A percentile compares a stretch with the other conserved stretches of the same genome.
Evolutionary conservation across 148 eudicot species (phyloP).

Genomic region (Pouteria glomerata): DNA sequence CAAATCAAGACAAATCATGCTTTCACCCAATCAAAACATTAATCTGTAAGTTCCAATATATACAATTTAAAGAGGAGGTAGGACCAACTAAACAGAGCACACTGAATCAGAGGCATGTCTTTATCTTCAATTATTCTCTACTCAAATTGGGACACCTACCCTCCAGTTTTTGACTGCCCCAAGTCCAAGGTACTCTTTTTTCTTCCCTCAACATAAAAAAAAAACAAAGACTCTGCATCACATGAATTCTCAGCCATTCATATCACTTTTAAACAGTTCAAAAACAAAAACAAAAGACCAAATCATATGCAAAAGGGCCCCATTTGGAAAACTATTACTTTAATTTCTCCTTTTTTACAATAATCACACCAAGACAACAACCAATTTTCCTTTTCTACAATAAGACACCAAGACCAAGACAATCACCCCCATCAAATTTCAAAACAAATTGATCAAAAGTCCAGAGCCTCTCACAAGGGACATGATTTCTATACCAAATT

Average conservation of each 20-base stretch:
- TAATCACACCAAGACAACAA: neutral
- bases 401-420: neutral
- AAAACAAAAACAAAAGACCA: slow-evolving; percentile 10
- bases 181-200: slow-evolving; percentile 42
- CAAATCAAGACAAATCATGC: slow-evolving; percentile 4
- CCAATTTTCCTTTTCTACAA: too few species aligned
- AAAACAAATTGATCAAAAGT: slow-evolving; percentile 38
- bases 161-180: slow-evolving; percentile 41
- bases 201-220: slow-evolving; percentile 13
- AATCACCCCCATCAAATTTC: slow-evolving; percentile 28
- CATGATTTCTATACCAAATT: slow-evolving; percentile 18
- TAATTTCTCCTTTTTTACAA: slow-evolving; percentile 7
- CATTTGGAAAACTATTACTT: slow-evolving; percentile 20
- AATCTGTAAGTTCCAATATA: neutral
- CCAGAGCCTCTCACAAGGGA: slow-evolving; percentile 8
- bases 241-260: slow-evolving; percentile 26
- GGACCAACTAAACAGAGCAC: neutral
- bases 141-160: slow-evolving; percentile 14
- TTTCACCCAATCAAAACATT: neutral
- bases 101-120: neutral
- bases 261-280: slow-evolving; percentile 15
- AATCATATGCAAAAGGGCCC: slow-evolving; percentile 14
- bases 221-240: slow-evolving; percentile 19
- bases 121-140: slow-evolving; percentile 10
- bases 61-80: neutral